Evolutionary conservation across 139 green algal genomes (phyloP), one percentile per base, ranked within the genome.

Genomic region (Chlorella sorokiniana): DNA sequence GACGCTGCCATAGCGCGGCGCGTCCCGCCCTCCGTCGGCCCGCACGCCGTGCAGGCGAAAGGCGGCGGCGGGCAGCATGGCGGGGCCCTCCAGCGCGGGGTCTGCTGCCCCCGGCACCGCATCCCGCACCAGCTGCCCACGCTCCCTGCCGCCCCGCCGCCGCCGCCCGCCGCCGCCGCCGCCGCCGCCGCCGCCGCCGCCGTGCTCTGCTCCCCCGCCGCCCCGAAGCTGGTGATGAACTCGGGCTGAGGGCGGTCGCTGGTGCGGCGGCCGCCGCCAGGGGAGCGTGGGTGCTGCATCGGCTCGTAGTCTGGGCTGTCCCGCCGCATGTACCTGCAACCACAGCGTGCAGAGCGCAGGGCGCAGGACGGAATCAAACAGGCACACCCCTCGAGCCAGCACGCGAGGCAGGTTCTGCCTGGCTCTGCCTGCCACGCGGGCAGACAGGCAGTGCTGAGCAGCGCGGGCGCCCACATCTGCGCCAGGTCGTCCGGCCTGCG

Each of bases 211-310:
- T 1, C 29, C 37, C 56, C 69, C 69, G 25, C 33, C 65, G 2
- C 29, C n/a, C n/a, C 63, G 67, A 88, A 88, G 41, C 69, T 84
- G 20, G 84, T 88, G 70, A 88, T 88, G 73, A 69, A 88, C 52
- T 88, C 62, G 16, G 74, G 20, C 61, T 83, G 67, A 11, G 81
- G 78, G 29, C 31, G 18, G 27, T 27, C 7, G n/a, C 64, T n/a
- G 33, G 22, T 29, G 64, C 64, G 8, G 38, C 18, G 38, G 37
- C 27, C 23, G 51, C 42, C 59, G 42, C 52, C 33, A 1, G 56
- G 42, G 44, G 82, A 69, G 77, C 78, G 37, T 69, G 65, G 51
- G 42, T 67, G 65, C 11, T 20, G 23, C 27, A 59, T 64, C 31
- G 48, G 67, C 56, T 33, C n/a, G 6, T 68, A 65, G 38, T 42